Base-by-base conservation (phyloP, 2,329 filamentous ascomycete genomes). In the Fusarium mundagurra region DNA sequence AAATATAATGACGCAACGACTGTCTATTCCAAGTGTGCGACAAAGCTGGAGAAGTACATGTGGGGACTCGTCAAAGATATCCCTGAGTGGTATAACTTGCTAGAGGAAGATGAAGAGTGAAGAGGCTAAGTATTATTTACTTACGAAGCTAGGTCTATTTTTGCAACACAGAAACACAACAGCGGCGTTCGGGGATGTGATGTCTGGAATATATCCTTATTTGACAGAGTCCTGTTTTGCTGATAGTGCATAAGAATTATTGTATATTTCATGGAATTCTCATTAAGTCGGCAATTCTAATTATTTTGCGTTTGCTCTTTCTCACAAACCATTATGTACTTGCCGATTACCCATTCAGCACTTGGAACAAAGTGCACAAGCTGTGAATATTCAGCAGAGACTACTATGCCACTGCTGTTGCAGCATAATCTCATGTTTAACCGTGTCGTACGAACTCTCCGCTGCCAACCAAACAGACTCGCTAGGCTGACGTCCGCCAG, bases 1-100 rank as follows among this genome's bases (percentile, higher is more conserved):
- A 92, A 93, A 80, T 98, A 98, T 86, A 99, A 99, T 80, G 97
- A 96, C 77, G 95, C 98, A 84, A 97, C 87, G 45, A 98, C 96
- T 1, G 92, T 94, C 0, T 99, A 99, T 82, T 94, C 94, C 29
- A 98, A 99, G 85, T 94, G 93, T 64, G 96, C 96, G 41, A 97
- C 94, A 81, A 96, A 96, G 81, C 87, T 99, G 48, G 96, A 92
- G 80, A 97, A 96, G 83, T 97, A 92, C 81, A 97, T 98, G 95
- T 98, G 94, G 94, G 89, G 92, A 81, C 94, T 96, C 83, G 94
- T 98, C 82, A 92, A 93, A 80, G 92, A 93, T 74, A 93, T 98
- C 58, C 96, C 96, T 1, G 96, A 98, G 86, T 98, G 96, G 96
- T 94, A 38, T 22, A 22, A 16, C 13, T 22, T 53, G 33, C 3